Evolutionary conservation across 371 early-diverging fungal species (phyloP), one percentile per base, ranked within the genome.

Genomic region (Enteropsectra breve): DNA sequence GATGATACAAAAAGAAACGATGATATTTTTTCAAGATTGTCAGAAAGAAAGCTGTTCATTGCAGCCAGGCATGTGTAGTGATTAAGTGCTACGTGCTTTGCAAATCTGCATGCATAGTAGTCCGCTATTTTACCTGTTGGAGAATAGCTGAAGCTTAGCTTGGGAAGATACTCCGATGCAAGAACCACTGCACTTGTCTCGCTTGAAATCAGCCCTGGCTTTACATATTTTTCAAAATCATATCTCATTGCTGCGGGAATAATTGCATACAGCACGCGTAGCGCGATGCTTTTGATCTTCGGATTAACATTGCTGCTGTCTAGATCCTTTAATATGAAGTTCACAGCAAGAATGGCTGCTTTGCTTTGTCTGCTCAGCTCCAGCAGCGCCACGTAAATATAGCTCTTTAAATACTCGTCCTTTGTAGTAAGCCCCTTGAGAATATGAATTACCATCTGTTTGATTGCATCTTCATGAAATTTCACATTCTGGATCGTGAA

Each of bases 221-320:
- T 72, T 18, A 78, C 49, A 57, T 67, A 70, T 72, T 69, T 74
- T 40, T 63, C 58, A 72, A 68, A 76, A 54, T 79, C 79, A 40
- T 70, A 34, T 11, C 69, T 43, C 77, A 77, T 79, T 45, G 58
- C 53, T 0, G 61, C 63, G 15, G 77, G 79, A 21, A 77, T 47
- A 49, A 72, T 73, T 32, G 58, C 64, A 38, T 76, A 73, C 26
- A 79, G 60, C 0, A 64, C 64, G 38, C 65, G 59, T 46, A 79
- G 28, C 1, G 67, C 60, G 30, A 56, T 67, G 15, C 55, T 55
- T 46, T 72, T 66, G 28, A 74, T 26, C 38, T 66, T 48, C 8
- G 38, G 56, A 28, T 38, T 50, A 38, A 55, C 53, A 3, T 57
- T 2, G 37, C 68, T 66, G 15, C 47, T 48, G 24, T 50, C 61